Conservation (phyloP, 371 early-diverging fungal genomes). For the Mortierella sp. region DNA sequence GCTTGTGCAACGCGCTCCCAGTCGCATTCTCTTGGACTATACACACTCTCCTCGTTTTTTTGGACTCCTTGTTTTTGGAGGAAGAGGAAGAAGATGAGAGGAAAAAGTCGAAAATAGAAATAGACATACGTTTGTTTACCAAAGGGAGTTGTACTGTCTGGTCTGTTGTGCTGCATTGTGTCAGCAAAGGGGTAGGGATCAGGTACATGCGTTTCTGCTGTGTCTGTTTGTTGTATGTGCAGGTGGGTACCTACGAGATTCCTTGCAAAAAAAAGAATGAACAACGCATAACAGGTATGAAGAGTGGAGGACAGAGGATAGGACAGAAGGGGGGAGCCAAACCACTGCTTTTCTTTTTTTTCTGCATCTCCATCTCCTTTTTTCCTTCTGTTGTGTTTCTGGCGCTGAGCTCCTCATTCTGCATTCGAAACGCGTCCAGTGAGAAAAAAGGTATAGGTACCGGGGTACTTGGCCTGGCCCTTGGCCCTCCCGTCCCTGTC, state of each 20-base stretch:
- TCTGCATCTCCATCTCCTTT: neutral
- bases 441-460: neutral
- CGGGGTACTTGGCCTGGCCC: slow-evolving; percentile 6
- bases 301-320: neutral
- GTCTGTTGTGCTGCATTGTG: neutral
- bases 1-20: neutral
- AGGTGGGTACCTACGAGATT: neutral
- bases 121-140: neutral
- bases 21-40: too few relatives aligned
- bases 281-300: neutral
- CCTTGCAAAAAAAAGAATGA: too few relatives aligned
- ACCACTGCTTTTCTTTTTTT: slow-evolving; percentile 1
- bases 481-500: neutral
- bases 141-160: neutral
- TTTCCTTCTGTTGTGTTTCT: neutral
- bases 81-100: neutral
- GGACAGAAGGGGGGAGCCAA: neutral
- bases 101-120: neutral
- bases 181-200: neutral
- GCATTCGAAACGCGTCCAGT: slow-evolving; percentile 4
- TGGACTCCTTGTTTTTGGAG: neutral
- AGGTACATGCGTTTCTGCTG: neutral
- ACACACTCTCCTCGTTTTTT: too few relatives aligned
- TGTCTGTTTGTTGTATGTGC: neutral
- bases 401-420: neutral